These are phyloP conservation scores for Zygosaccharomyces pseudobailii DNA, from an alignment of 1,139 yeast genomes.

Conservation along the genomic window DNA sequence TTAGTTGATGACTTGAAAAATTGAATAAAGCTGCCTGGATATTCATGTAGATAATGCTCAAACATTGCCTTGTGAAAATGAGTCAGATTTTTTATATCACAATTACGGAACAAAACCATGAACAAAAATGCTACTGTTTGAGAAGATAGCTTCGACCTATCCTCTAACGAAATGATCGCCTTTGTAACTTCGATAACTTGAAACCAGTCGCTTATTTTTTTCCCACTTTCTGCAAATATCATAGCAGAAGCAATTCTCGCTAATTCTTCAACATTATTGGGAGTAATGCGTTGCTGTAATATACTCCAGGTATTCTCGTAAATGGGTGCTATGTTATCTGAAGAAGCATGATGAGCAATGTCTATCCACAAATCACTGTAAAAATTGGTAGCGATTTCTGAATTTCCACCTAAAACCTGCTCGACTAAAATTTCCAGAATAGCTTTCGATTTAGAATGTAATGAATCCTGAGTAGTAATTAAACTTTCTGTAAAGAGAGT, in stretches of 20 bases:
- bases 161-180: slow-evolving; percentile 12
- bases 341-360: slow-evolving; percentile 58
- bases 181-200: slow-evolving; percentile 17
- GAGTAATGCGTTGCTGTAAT: slow-evolving; percentile 22
- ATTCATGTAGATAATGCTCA: slow-evolving; percentile 35
- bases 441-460: slow-evolving; percentile 64
- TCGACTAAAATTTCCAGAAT: slow-evolving; percentile 46
- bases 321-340: slow-evolving; percentile 48
- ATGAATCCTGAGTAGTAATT: slow-evolving; percentile 61
- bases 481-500: slow-evolving; percentile 69
- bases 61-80: slow-evolving; percentile 44
- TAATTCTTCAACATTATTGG: slow-evolving; percentile 13
- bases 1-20: slow-evolving; percentile 47
- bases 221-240: slow-evolving; percentile 65
- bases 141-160: slow-evolving; percentile 19
- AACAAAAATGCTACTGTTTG: slow-evolving; percentile 35
- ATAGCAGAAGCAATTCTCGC: slow-evolving; percentile 40
- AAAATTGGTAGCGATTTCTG: slow-evolving; percentile 33
- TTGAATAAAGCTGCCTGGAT: slow-evolving; percentile 40
- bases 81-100: slow-evolving; percentile 48
- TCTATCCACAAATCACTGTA: slow-evolving; percentile 56
- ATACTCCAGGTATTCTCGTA: slow-evolving; percentile 38
- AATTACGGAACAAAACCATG: slow-evolving; percentile 53
- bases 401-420: slow-evolving; percentile 33
- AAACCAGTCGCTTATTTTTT: slow-evolving; percentile 44